These are phyloP conservation scores for Diaporthe longicolla DNA, from an alignment of 2,329 filamentous ascomycete genomes.

Conservation along the genomic window DNA sequence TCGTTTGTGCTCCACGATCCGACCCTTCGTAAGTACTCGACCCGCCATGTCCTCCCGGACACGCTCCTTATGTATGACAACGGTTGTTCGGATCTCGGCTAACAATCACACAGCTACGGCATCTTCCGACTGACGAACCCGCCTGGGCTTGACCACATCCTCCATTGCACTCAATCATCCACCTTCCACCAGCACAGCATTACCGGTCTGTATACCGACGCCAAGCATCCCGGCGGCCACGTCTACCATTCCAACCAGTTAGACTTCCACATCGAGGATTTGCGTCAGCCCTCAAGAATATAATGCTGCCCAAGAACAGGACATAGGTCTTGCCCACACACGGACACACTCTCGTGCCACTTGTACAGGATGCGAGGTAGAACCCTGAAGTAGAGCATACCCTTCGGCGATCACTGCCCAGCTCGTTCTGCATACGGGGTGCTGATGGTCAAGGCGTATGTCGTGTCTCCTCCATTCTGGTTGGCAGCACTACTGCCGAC, in stretches of 20 bases:
- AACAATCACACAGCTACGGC: slow-evolving; percentile 74
- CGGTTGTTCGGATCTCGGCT: neutral
- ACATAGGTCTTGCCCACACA: neutral
- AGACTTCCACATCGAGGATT: slow-evolving; percentile 71
- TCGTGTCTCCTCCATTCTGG: neutral
- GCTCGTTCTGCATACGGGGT: too few species aligned
- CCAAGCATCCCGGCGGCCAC: slow-evolving; percentile 75
- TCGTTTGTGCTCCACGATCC: slow-evolving; percentile 92
- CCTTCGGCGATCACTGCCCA: neutral
- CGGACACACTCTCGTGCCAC: neutral
- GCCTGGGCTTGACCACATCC: slow-evolving; percentile 87
- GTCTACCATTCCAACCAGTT: slow-evolving; percentile 78
- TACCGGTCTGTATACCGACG: slow-evolving; percentile 83
- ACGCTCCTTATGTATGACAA: neutral
- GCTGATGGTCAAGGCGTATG: neutral
- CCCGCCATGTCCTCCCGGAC: neutral
- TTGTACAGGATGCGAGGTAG: neutral
- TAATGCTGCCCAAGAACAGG: slow-evolving; percentile 3
- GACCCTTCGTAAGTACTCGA: slow-evolving; percentile 74
- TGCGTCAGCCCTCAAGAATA: slow-evolving; percentile 57
- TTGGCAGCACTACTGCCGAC: neutral
- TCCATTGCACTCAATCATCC: slow-evolving; percentile 82
- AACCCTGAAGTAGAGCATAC: neutral
- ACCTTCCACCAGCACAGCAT: slow-evolving; percentile 84
- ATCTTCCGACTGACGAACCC: slow-evolving; percentile 95